These are phyloP conservation scores for Saccharomyces hybrid DNA, from an alignment of 1,139 yeast species.

Conservation along the genomic window DNA sequence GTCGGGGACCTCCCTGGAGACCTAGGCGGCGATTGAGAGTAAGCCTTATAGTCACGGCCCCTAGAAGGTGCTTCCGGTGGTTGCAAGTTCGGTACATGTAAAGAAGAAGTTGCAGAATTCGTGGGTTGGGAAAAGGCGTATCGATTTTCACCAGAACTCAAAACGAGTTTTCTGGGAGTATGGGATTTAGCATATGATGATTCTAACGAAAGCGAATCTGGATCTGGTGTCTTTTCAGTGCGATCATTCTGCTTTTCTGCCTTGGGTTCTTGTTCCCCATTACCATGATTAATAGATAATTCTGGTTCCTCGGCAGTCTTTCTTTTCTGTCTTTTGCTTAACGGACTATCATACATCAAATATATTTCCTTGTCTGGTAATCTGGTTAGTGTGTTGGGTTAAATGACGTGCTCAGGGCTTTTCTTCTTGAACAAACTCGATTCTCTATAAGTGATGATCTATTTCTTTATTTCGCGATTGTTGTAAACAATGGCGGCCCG, in stretches of 20 bases:
- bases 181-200: slow-evolving; percentile 1
- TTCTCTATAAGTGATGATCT: too few relatives aligned
- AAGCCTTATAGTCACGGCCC: slow-evolving; percentile 23
- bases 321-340: slow-evolving; percentile 16
- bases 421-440: background rate
- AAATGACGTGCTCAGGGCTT: background rate
- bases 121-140: slow-evolving; percentile 23
- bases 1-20: slow-evolving; percentile 35
- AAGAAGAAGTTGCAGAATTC: slow-evolving; percentile 16
- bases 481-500: too few relatives aligned
- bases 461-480: too few relatives aligned
- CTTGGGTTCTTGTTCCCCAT: background rate
- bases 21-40: slow-evolving; percentile 32
- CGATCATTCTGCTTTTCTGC: background rate
- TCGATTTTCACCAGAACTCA: slow-evolving; percentile 23
- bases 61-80: slow-evolving; percentile 20
- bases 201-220: background rate
- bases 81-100: slow-evolving; percentile 16
- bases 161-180: slow-evolving; percentile 26
- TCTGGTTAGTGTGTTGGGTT: background rate
- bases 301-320: slow-evolving; percentile 2
- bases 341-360: slow-evolving; percentile 13
- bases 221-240: slow-evolving; percentile 1
- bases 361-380: background rate
- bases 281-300: background rate